These are phyloP conservation scores for Rhynchosporium secalis DNA, from an alignment of 2,329 filamentous ascomycete species.

Conservation along the genomic window DNA sequence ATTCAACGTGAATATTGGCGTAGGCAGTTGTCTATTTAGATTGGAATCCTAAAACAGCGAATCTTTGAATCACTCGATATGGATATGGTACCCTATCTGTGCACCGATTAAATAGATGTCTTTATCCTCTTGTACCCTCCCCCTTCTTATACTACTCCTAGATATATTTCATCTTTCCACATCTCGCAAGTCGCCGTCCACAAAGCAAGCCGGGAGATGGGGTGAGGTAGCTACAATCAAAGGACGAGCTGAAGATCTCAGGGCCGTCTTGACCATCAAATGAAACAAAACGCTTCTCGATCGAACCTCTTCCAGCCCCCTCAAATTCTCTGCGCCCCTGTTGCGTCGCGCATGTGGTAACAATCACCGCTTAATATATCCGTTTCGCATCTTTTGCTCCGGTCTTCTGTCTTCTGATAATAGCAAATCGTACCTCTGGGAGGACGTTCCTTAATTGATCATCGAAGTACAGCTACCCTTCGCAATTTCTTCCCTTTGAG, in stretches of 20 bases:
- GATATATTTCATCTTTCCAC: too few species aligned
- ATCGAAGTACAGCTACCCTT: slow-evolving; percentile 3
- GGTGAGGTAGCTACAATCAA: neutral
- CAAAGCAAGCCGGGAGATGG: too few species aligned
- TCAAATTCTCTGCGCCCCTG: neutral
- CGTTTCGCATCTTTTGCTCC: neutral
- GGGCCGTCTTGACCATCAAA: neutral
- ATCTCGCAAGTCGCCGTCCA: too few species aligned
- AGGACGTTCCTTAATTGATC: neutral
- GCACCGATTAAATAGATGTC: too few species aligned
- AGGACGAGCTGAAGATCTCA: neutral
- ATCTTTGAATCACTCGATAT: too few species aligned
- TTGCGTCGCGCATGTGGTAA: neutral
- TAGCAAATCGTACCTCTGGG: neutral
- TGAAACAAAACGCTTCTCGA: neutral
- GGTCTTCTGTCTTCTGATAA: neutral
- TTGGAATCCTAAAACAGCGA: too few species aligned
- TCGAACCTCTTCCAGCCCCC: neutral
- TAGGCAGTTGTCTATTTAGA: too few species aligned
- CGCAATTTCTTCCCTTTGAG: slow-evolving; percentile 2
- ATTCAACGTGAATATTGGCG: too few species aligned
- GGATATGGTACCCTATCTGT: too few species aligned
- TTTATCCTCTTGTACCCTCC: too few species aligned
- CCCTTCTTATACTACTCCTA: too few species aligned
- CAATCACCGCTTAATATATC: neutral